These are phyloP conservation scores for Ochetophila trinervis DNA, from an alignment of 306 rosid species.

Conservation along the genomic window DNA sequence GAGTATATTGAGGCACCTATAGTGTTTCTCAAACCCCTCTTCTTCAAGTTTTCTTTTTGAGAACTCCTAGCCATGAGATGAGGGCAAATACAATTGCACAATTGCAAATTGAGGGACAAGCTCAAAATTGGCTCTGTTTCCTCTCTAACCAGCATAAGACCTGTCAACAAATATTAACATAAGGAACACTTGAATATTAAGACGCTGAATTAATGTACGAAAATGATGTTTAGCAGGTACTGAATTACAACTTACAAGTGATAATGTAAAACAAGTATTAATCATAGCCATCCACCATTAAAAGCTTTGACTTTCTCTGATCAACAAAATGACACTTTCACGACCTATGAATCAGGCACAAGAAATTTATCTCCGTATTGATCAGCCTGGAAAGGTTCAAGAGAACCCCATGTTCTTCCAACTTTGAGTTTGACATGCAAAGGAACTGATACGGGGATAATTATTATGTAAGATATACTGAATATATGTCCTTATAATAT, in stretches of 20 bases:
- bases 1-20: too few relatives aligned
- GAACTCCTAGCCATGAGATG: too few relatives aligned
- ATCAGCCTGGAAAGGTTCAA: constrained; percentile 60
- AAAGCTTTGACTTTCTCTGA: constrained; percentile 11
- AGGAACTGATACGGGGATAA: constrained; percentile 65
- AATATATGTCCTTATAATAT: constrained; percentile 16
- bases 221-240: neutral
- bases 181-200: neutral
- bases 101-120: too few relatives aligned
- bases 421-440: constrained; percentile 75
- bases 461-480: constrained; percentile 19
- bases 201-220: neutral
- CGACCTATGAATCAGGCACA: constrained; percentile 33
- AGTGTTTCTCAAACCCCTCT: too few relatives aligned
- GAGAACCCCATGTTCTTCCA: constrained; percentile 95
- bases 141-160: too few relatives aligned
- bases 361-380: constrained; percentile 31
- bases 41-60: too few relatives aligned
- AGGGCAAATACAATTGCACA: too few relatives aligned
- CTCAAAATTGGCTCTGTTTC: too few relatives aligned
- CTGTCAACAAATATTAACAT: neutral
- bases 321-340: constrained; percentile 16
- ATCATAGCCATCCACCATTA: constrained; percentile 15
- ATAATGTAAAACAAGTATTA: neutral
- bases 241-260: constrained; percentile 2